Conservation (phyloP, 225 moss, liverwort and hornwort genomes). For the Neckera pumila region DNA sequence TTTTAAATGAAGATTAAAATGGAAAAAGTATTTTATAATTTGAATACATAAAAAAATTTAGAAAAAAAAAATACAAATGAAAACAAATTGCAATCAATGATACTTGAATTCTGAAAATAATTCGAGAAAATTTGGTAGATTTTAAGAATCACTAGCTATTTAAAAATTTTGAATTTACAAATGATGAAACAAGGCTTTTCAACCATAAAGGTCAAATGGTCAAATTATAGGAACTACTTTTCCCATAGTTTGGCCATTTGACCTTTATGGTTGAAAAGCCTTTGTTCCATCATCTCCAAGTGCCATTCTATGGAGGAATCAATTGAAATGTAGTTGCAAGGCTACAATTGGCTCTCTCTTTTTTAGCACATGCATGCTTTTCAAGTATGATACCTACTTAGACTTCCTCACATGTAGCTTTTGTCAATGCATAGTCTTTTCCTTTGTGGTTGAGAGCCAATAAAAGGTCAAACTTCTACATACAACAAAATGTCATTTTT, state of each 20-base stretch:
- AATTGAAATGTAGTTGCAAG: not conserved
- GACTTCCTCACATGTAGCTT: not conserved
- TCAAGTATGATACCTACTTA: not conserved
- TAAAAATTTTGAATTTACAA: not conserved
- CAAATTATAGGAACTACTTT: not conserved
- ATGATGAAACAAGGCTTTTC: not conserved
- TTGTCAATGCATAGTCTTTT: not conserved
- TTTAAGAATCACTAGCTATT: not conserved
- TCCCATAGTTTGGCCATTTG: too few species aligned
- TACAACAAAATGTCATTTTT: not conserved
- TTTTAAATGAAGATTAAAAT: not conserved
- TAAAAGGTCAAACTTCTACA: not conserved
- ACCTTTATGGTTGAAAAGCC: too few species aligned
- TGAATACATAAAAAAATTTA: not conserved
- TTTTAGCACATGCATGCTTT: not conserved
- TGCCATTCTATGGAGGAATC: not conserved
- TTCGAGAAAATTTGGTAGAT: too few species aligned
- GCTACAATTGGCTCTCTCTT: not conserved
- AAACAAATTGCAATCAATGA: too few species aligned
- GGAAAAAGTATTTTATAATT: not conserved
- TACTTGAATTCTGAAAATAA: too few species aligned
- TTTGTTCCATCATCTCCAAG: too few species aligned
- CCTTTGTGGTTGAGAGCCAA: accelerated
- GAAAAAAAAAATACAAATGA: not conserved
- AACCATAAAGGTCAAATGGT: not conserved